Conservation (phyloP, 805 yeast species). For the Wickerhamomyces ciferrii region DNA sequence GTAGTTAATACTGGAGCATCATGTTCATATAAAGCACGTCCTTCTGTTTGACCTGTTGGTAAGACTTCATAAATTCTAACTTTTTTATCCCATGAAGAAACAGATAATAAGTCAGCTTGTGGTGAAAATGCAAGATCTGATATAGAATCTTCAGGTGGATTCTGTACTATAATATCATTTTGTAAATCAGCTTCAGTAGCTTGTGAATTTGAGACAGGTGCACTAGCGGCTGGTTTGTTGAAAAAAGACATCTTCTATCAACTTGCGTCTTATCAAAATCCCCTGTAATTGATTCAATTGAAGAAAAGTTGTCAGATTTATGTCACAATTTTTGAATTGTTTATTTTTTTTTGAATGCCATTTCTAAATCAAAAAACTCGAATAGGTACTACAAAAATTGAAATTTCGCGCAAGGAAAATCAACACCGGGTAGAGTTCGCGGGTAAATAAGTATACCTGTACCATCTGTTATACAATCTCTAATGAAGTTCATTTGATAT, state of each 20-base stretch:
- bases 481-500: no score
- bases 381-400: background rate
- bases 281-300: background rate
- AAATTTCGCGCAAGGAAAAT: background rate
- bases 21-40: constrained; percentile 86
- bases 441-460: no score
- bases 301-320: background rate
- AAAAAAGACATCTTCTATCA: constrained; percentile 31
- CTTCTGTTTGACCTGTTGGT: constrained; percentile 72
- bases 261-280: background rate
- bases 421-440: constrained; percentile 1
- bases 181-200: constrained; percentile 42
- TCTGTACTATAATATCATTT: constrained; percentile 64
- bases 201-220: constrained; percentile 19
- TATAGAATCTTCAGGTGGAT: constrained; percentile 90
- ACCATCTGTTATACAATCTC: background rate
- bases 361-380: background rate
- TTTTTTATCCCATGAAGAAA: constrained; percentile 91
- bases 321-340: constrained; percentile 1
- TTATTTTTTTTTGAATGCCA: background rate
- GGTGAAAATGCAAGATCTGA: constrained; percentile 84
- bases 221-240: constrained; percentile 19
- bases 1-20: constrained; percentile 81
- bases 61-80: constrained; percentile 88
- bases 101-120: constrained; percentile 72